Evolutionary conservation across 139 green algal species (phyloP), one percentile per base, ranked within the genome.

Genomic region (Chlorella sp.): DNA sequence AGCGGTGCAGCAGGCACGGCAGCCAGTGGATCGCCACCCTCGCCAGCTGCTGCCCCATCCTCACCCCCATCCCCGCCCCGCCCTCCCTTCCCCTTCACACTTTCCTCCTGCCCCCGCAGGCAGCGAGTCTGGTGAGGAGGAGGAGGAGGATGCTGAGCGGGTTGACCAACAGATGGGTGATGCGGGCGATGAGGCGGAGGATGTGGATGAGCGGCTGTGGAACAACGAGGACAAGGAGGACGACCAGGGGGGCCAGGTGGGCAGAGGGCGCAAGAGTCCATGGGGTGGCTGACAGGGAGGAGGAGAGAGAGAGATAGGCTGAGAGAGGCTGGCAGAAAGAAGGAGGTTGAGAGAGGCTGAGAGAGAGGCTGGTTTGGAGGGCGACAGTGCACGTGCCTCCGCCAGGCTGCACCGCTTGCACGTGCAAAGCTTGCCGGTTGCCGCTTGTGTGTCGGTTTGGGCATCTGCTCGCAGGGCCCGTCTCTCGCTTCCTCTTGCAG

Each of bases 141-240:
- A 96, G 18, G 91, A 95, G 53, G 93, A 96, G 42, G 94, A 96
- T 22, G 88, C 94, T 40, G 92, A 95, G 53, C 91, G 94, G 57
- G 78, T 95, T 73, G 91, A 97, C 22, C 90, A 95, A 85, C 92
- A 99, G 92, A 96, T 97, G 89, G 95, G 96, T 0, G 96, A 98
- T 78, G 94, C 96, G 90, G 96, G 96, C 16, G 80, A 90, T 37
- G 87, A 88, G 18, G 92, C 61, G 3, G 95, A 99, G 32, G 93
- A 95, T 19, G 97, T 99, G 60, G 98, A 99, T 90, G 98, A 99
- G 95, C 91, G 92, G 81, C 86, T 99, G 89, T 99, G 98, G 97
- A 92, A 95, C 53, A 93, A 93, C 30, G 91, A 98, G 15, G 94
- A 97, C 40, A 90, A 96, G 64, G 81, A 91, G 37, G 68, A 96